Percentiles rank a stretch among this genome's conserved stretches.
Conservation (phyloP, 345 rosid species). For the Pistacia atlantica region DNA sequence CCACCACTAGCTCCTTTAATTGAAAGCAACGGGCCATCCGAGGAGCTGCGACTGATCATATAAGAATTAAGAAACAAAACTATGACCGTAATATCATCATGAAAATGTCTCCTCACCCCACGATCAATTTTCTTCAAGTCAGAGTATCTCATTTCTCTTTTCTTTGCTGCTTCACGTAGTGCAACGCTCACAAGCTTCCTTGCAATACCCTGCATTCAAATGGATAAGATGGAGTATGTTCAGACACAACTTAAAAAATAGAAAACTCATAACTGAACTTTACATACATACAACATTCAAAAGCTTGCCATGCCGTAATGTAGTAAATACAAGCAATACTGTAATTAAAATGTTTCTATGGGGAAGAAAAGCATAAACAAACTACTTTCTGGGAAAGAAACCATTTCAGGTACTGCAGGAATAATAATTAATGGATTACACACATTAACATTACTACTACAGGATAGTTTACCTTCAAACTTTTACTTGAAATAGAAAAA, state of each 20-base stretch:
- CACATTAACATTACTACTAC: neutral
- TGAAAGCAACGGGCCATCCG: conserved; percentile 53
- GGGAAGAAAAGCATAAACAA: neutral
- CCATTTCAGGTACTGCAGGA: neutral
- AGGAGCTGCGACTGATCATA: conserved; percentile 46
- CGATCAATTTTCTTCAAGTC: conserved; percentile 93
- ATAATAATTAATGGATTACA: neutral
- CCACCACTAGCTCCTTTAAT: conserved; percentile 57
- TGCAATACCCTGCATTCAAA: conserved; percentile 66
- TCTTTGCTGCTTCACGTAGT: conserved; percentile 84
- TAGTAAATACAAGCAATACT: conserved; percentile 3
- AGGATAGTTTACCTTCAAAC: neutral
- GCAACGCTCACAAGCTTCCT: conserved; percentile 78
- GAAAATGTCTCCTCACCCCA: conserved; percentile 97
- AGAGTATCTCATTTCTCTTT: conserved; percentile 92
- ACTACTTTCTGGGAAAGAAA: neutral
- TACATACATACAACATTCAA: too few relatives aligned
- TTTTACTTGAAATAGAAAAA: neutral
- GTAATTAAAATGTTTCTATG: neutral
- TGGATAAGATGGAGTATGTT: neutral
- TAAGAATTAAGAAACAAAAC: conserved; percentile 77
- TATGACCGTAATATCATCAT: conserved; percentile 87
- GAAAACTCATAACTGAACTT: neutral
- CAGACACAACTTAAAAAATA: conserved; percentile 2
- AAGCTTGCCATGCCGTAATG: neutral